Evolutionary conservation across 1,284 basidiomycete species (phyloP).

Genomic region (Sporisorium scitamineum): DNA sequence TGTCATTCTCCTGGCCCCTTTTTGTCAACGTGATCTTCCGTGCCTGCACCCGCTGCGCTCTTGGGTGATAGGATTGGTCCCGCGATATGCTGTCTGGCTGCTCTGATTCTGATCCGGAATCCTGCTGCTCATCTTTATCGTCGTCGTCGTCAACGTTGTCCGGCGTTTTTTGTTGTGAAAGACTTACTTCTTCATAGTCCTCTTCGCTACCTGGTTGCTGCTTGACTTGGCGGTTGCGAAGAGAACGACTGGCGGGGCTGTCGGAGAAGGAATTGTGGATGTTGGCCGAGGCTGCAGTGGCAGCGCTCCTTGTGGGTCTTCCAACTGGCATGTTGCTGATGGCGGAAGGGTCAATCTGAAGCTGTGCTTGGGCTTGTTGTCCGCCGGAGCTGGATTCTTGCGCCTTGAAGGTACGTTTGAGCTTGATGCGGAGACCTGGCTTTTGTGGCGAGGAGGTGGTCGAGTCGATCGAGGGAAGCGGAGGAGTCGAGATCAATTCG

Average conservation of each 20-base stretch:
- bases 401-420: conserved; percentile 28
- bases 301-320: conserved; percentile 24
- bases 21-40: neutral
- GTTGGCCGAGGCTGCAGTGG: conserved; percentile 25
- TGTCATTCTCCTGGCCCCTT: neutral
- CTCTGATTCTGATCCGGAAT: neutral
- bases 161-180: neutral
- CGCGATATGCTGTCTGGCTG: neutral
- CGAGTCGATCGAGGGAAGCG: conserved; percentile 9
- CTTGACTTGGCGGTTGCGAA: conserved; percentile 25
- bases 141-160: conserved; percentile 1
- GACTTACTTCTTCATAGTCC: conserved; percentile 43
- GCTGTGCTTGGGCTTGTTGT: conserved; percentile 42
- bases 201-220: conserved; percentile 39
- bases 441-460: conserved; percentile 22
- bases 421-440: conserved; percentile 13
- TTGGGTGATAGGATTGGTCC: neutral
- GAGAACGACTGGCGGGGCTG: conserved; percentile 5
- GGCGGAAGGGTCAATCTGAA: conserved; percentile 27
- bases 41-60: neutral
- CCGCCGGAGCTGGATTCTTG: conserved; percentile 24
- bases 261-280: conserved; percentile 21
- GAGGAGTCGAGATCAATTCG: conserved; percentile 22
- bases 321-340: conserved; percentile 14
- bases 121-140: conserved; percentile 1